Evolutionary conservation across 495 filamentous ascomycete species (phyloP), one percentile per base, ranked within the genome.

Genomic region (Penicillium argentinense): DNA sequence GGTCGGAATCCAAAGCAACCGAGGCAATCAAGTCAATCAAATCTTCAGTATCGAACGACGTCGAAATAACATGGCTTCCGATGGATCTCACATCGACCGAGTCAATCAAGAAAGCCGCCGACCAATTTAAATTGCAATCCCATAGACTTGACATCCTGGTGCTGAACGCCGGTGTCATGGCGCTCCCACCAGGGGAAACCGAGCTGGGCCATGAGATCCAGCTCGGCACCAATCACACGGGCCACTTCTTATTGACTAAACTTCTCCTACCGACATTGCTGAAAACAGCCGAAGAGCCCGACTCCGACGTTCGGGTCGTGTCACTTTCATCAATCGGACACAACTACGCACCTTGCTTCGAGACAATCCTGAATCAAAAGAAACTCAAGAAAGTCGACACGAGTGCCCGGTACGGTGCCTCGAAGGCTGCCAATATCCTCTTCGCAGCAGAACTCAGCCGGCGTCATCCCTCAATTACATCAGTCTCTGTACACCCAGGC

Each of bases 131-230:
- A 22, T 61, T 37, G 61, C 49, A 68, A 30, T 78, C 81, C 25
- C 52, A 73, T 32, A 64, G 79, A 26, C 72, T 88, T 28, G 80
- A 88, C 60, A 77, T 85, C 19, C 54, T 87, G 3, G 79, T 88
- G 60, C 84, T 68, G 22, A 72, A 72, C 37, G 83, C 85, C 9
- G 85, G 78, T 4, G 74, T 87, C 42, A 87, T 87, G 84, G 67
- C 71, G 21, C 36, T 75, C 25, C 66, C 68, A 55, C 56, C 59
- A 40, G 60, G 62, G 6, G 53, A 57, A 42, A 78, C 60, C 45
- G 64, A 52, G 34, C 48, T 70, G 21, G 72, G 73, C 4, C 62
- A 77, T 41, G 84, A 86, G 55, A 62, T 71, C 28, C 82, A 86
- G 49, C 68, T 87, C 12, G 81, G 69, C 7, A 69, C 73, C 29